phyloP scores from a whole-genome alignment of 2,329 filamentous ascomycete species.

The Microsporum canis region DNA sequence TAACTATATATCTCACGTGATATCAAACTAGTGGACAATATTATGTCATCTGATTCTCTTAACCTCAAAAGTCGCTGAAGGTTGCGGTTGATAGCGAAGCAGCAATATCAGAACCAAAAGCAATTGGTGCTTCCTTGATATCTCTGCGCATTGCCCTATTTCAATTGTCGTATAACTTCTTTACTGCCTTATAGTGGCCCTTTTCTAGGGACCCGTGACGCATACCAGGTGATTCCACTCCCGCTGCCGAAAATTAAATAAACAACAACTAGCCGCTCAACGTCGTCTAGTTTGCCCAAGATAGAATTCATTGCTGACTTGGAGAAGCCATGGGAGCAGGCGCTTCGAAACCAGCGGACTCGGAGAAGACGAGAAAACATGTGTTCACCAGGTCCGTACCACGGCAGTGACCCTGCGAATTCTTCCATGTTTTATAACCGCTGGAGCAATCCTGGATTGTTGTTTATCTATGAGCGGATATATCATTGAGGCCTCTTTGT shows the following conservation, averaged over 20 bases:
- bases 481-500: not conserved
- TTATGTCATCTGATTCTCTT: not conserved
- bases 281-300: not conserved
- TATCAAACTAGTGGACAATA: not conserved
- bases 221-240: not conserved
- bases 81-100: not conserved
- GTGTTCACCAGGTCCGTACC: conserved; percentile 49
- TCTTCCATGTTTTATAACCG: not conserved
- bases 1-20: not conserved
- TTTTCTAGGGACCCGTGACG: not conserved
- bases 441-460: not conserved
- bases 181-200: not conserved
- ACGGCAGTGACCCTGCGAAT: not conserved
- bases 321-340: conserved; percentile 45
- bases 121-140: not conserved
- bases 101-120: not conserved
- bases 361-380: conserved; percentile 41
- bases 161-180: not conserved
- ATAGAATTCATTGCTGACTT: not conserved
- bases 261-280: not conserved
- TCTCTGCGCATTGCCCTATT: not conserved
- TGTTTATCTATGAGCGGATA: not conserved
- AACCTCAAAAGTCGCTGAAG: not conserved
- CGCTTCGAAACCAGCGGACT: conserved; percentile 48
- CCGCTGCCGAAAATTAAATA: not conserved